Conservation (phyloP, 305 asterid species). For the Ilex paraguariensis region DNA sequence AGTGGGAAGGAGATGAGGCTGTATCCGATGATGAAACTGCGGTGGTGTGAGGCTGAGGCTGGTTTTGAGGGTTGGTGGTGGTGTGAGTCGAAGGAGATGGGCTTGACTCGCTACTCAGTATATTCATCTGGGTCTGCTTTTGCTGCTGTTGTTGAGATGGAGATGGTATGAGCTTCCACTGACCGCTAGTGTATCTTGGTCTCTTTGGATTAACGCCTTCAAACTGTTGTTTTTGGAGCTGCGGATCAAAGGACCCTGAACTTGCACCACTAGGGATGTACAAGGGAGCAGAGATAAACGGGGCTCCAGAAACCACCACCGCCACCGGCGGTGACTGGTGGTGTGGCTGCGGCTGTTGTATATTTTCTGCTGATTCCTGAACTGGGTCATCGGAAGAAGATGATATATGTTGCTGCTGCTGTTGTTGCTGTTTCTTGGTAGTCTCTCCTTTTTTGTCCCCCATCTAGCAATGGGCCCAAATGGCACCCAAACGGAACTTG, state of each 20-base stretch:
- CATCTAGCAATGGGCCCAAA: constrained; percentile 15
- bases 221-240: constrained; percentile 10
- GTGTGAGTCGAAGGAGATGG: constrained; percentile 26
- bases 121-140: constrained; percentile 10
- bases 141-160: constrained; percentile 18
- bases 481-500: constrained; percentile 7
- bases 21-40: constrained; percentile 33
- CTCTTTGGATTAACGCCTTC: constrained; percentile 32
- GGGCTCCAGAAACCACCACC: constrained; percentile 13
- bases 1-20: constrained; percentile 30
- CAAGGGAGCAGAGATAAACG: constrained; percentile 17
- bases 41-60: constrained; percentile 7
- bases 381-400: constrained; percentile 23
- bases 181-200: constrained; percentile 30
- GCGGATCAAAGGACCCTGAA: constrained; percentile 24
- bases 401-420: constrained; percentile 22
- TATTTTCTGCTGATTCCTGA: constrained; percentile 23
- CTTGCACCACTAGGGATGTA: constrained; percentile 13
- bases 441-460: constrained; percentile 37
- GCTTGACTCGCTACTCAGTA: constrained; percentile 23
- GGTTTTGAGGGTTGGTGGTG: constrained; percentile 11
- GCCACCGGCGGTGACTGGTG: not conserved
- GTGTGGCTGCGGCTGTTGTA: constrained; percentile 12
- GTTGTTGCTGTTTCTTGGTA: constrained; percentile 17
- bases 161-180: constrained; percentile 36